Conservation (phyloP, 129 eudicot species). For the Lactuca saligna region DNA sequence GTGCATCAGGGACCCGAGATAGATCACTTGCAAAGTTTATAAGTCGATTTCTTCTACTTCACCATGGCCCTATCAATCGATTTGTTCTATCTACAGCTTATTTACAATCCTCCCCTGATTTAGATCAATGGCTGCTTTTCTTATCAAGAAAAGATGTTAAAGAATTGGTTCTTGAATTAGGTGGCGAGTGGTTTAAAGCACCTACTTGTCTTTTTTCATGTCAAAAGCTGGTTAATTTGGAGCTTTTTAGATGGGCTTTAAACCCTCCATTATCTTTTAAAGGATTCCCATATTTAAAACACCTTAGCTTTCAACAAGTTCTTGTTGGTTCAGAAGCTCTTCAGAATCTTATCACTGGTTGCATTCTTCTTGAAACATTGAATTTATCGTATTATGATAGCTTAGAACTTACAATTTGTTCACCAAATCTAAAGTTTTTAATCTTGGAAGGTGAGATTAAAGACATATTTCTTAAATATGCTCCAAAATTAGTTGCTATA, state of each 20-base stretch:
- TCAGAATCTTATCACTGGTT: slow-evolving; percentile 67
- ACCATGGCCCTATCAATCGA: slow-evolving; percentile 85
- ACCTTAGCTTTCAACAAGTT: slow-evolving; percentile 82
- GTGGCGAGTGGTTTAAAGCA: slow-evolving; percentile 86
- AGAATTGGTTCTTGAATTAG: slow-evolving; percentile 74
- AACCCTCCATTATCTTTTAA: slow-evolving; percentile 66
- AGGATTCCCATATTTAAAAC: slow-evolving; percentile 64
- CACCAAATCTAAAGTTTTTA: slow-evolving; percentile 78
- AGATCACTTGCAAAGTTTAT: slow-evolving; percentile 53
- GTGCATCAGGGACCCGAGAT: slow-evolving; percentile 45
- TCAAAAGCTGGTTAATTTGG: slow-evolving; percentile 60
- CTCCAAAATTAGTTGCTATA: slow-evolving; percentile 63
- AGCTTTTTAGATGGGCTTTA: slow-evolving; percentile 83
- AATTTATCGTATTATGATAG: slow-evolving; percentile 81
- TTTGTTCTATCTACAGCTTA: slow-evolving; percentile 53
- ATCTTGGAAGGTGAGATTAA: slow-evolving; percentile 89
- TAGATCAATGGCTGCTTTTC: slow-evolving; percentile 93
- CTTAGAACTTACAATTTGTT: slow-evolving; percentile 72
- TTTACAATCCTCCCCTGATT: slow-evolving; percentile 70
- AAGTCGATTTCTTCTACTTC: slow-evolving; percentile 70
- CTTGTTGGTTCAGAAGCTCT: slow-evolving; percentile 61
- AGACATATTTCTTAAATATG: slow-evolving; percentile 73
- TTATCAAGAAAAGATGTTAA: slow-evolving; percentile 72
- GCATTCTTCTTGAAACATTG: slow-evolving; percentile 83
- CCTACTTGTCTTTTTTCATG: slow-evolving; percentile 71